Conservation (phyloP, 148 eudicot genomes). For the Persicaria tinctoria region DNA sequence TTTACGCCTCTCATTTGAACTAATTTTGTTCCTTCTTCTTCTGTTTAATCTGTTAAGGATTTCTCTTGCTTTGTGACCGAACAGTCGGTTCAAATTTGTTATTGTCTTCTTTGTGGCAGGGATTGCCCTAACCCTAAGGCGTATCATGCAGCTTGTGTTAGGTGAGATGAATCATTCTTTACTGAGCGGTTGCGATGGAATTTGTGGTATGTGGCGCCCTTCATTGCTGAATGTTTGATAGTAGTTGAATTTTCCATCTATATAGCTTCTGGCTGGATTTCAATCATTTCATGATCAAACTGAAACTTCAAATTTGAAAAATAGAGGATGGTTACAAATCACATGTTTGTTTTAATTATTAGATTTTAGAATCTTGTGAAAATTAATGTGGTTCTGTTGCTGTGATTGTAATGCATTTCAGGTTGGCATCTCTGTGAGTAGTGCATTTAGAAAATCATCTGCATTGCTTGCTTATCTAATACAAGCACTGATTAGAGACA, state of each 20-base stretch:
- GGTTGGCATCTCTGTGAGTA: slow-evolving; percentile 99
- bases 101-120: slow-evolving; percentile 13
- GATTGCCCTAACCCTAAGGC: slow-evolving; percentile 25
- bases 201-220: slow-evolving; percentile 25
- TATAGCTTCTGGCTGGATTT: slow-evolving; percentile 1
- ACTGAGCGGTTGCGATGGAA: slow-evolving; percentile 23
- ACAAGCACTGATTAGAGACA: too few species aligned
- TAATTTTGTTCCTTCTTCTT: not conserved
- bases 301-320: not conserved
- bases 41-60: not conserved
- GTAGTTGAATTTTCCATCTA: not conserved
- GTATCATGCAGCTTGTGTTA: slow-evolving; percentile 32
- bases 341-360: not conserved
- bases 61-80: not conserved
- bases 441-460: too few species aligned
- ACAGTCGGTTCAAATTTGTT: not conserved
- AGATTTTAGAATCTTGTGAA: not conserved
- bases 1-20: too few species aligned
- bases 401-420: slow-evolving; percentile 32
- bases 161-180: slow-evolving; percentile 33
- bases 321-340: not conserved
- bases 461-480: too few species aligned
- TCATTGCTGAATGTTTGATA: not conserved
- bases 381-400: not conserved
- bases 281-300: not conserved